These are phyloP conservation scores for Danielozyma ontarioensis DNA, from an alignment of 805 yeast species.

Conservation along the genomic window DNA sequence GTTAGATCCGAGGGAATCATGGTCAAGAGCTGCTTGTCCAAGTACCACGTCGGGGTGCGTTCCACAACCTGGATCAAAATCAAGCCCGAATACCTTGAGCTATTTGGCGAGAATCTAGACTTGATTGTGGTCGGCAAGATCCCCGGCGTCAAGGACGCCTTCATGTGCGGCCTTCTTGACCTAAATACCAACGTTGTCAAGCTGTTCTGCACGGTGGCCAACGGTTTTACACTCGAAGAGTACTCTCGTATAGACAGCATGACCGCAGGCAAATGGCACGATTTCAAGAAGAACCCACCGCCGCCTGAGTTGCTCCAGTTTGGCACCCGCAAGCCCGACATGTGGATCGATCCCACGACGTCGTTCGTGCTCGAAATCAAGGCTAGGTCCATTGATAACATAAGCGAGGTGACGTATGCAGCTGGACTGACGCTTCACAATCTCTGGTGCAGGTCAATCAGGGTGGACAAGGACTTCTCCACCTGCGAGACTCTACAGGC, in stretches of 20 bases:
- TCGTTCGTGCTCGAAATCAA: conserved; percentile 79
- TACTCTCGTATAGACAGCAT: conserved; percentile 51
- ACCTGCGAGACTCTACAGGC: conserved; percentile 46
- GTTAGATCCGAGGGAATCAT: conserved; percentile 78
- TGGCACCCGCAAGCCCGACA: conserved; percentile 58
- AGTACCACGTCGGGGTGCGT: conserved; percentile 58
- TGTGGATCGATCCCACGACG: conserved; percentile 76
- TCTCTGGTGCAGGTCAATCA: conserved; percentile 62
- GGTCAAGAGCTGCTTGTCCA: conserved; percentile 56
- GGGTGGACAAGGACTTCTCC: conserved; percentile 64
- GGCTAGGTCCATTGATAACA: conserved; percentile 64
- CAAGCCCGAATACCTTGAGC: conserved; percentile 85
- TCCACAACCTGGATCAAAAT: conserved; percentile 77
- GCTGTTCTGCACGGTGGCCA: conserved; percentile 76
- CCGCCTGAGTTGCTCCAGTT: conserved; percentile 38
- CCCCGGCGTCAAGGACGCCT: conserved; percentile 66
- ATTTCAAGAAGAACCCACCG: conserved; percentile 33
- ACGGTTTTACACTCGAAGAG: conserved; percentile 70
- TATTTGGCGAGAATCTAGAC: conserved; percentile 84
- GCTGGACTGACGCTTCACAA: conserved; percentile 70
- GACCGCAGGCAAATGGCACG: conserved; percentile 60
- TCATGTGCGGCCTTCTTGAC: conserved; percentile 65
- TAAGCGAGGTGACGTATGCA: conserved; percentile 44
- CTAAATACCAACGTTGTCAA: conserved; percentile 33
- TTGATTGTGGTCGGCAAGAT: conserved; percentile 71